Base-by-base conservation (phyloP, 306 rosid genomes). In the Prunus dulcis region DNA sequence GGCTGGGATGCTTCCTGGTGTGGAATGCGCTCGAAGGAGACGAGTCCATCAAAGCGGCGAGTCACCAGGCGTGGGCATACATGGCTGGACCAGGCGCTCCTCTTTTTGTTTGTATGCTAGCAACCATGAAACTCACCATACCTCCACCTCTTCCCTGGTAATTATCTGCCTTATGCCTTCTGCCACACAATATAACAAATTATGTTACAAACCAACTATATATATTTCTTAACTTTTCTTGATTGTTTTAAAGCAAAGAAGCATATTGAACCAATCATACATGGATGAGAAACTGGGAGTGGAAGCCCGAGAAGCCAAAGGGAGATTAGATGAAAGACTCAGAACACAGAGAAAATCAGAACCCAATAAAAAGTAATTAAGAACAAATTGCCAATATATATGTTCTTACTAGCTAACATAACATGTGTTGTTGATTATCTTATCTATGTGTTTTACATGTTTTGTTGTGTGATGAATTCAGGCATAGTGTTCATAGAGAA, bases 1-100 rank as follows among this genome's bases (percentile, higher is more conserved):
- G 96, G 93, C 89, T 18, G 95, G 94, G 79, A 88, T 82, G 93
- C 91, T 95, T 57, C 97, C 97, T 0, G 99, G 97, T 63, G 99
- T 95, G 53, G 99, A 95, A 82, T 87, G 97, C 69, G 99, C 99
- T 14, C 66, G 99, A 62, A 88, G 89, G 67, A 86, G 99, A 81
- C 64, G 97, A 19, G 83, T 90, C 22, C 97, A 91, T 83, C 86
- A 71, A 6, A 86, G 83, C 32, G 76, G 81, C 3, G 97, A 87
- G 69, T 72, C 86, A 70, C 72, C 82, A 15, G 30, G 60, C 15
- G 67, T 70, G 30, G 56, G 82, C 57, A 47, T 86, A 3, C 67
- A 64, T 41, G 85, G 84, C 69, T 74, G 81, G 50, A 78, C 87
- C 38, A 79, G 82, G 30, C 87, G 90, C 9, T 78, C 97, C 2